Evolutionary conservation across 306 rosid genomes (phyloP), one percentile per base, ranked within the genome.

Genomic region (Senna siamea): DNA sequence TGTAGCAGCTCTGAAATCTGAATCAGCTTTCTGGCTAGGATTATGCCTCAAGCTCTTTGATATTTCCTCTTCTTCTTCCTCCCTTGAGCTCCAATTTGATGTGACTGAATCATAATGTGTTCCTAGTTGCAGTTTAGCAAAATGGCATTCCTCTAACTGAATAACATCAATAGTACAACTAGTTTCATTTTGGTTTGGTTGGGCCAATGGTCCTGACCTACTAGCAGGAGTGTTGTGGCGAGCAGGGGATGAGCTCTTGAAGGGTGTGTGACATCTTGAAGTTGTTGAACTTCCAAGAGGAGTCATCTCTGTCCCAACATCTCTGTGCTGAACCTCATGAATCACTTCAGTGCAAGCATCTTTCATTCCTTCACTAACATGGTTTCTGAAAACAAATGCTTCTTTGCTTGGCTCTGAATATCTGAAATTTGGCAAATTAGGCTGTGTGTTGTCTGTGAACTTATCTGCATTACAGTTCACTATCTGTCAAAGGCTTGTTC

Each of bases 241-340:
- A 0, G 87, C 93, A 0, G 99, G 99, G 2, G 99, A 92, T 22
- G 93, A 78, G 63, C 78, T 87, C 81, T 90, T 88, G 66, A 95
- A 80, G 15, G 98, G 99, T 3, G 99, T 92, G 74, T 84, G 93
- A 40, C 98, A 92, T 76, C 98, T 87, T 70, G 99, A 90, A 52
- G 97, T 89, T 20, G 97, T 92, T 52, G 98, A 95, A 74, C 98
- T 95, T 37, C 98, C 99, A n/a, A 90, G 82, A 17, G 99, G 98
- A 40, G 97, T 90, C 97, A 95, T 95, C 66, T 92, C 99, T 1
- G 99, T 92, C 40, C 99, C 99, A 50, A 81, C 73, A 77, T 92
- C 99, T 70, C 84, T 82, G 38, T 95, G 98, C 34, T 92, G 82
- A 59, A 85, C 74, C 59, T 83, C 89, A 44, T 80, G 81, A 72